phyloP scores from a whole-genome alignment of 140 eudicot genomes.

The Ambrosia hybrid region DNA sequence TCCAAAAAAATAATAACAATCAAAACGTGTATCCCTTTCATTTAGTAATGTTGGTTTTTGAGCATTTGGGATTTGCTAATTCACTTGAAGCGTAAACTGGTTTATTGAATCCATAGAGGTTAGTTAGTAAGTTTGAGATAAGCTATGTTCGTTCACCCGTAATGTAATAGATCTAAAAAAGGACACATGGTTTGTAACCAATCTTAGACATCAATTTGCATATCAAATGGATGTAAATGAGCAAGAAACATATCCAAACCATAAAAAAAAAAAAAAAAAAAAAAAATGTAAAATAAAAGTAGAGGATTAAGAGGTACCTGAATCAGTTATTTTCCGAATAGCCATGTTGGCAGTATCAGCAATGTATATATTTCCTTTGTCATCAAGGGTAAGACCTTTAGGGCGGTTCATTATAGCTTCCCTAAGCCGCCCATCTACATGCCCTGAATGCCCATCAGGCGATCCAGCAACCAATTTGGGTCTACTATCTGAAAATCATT shows the following conservation, averaged over 20 bases:
- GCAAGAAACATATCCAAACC: background rate
- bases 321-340: constrained; percentile 82
- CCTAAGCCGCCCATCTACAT: constrained; percentile 77
- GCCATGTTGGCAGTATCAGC: constrained; percentile 91
- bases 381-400: constrained; percentile 88
- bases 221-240: constrained; percentile 9
- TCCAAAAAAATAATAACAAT: constrained; percentile 3
- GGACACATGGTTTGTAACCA: constrained; percentile 2
- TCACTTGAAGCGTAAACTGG: too few relatives aligned
- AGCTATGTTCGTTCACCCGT: too few relatives aligned
- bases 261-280: too few relatives aligned
- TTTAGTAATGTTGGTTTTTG: too few relatives aligned
- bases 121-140: too few relatives aligned
- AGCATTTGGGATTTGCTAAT: too few relatives aligned
- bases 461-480: constrained; percentile 90
- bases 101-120: too few relatives aligned
- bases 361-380: constrained; percentile 81
- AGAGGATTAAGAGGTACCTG: constrained; percentile 43
- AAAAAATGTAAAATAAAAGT: background rate
- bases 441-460: constrained; percentile 85
- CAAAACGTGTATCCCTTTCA: background rate
- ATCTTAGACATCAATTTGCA: background rate
- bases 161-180: background rate
- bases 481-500: constrained; percentile 63
- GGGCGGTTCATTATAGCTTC: constrained; percentile 95